A percentile compares a stretch with the other conserved stretches of the same genome.
phyloP scores from a whole-genome alignment of 306 rosid species.

The Potentilla sterilis region DNA sequence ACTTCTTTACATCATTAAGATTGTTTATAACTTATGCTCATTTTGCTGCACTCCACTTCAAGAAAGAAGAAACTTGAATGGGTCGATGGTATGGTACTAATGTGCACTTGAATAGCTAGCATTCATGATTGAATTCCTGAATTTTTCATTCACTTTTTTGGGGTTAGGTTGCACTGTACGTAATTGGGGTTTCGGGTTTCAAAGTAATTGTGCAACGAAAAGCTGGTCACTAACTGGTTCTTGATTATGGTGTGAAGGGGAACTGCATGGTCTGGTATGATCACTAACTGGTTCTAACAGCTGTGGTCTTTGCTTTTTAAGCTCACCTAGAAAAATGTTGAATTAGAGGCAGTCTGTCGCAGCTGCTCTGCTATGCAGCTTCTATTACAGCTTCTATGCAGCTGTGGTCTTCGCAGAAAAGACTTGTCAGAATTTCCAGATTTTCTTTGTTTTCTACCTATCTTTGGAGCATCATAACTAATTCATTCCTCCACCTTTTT shows the following conservation, averaged over 20 bases:
- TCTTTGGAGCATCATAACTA: too few relatives aligned
- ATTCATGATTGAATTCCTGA: not conserved
- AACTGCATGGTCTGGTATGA: too few relatives aligned
- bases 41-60: not conserved
- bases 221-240: not conserved
- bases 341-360: constrained; percentile 31
- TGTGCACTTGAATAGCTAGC: not conserved
- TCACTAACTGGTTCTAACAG: too few relatives aligned
- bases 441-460: too few relatives aligned
- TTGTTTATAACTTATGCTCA: not conserved
- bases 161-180: not conserved
- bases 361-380: constrained; percentile 34
- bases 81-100: not conserved
- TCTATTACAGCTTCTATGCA: too few relatives aligned
- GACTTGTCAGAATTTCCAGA: too few relatives aligned
- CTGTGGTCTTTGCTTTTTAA: too few relatives aligned
- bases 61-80: not conserved
- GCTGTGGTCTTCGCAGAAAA: too few relatives aligned
- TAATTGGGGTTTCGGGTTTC: not conserved
- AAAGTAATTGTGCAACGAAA: not conserved
- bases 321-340: constrained; percentile 59
- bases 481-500: too few relatives aligned
- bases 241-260: not conserved
- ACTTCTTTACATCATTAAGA: too few relatives aligned
- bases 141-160: not conserved